Evolutionary conservation across 2,329 filamentous ascomycete species (phyloP).

Genomic region (Ophiocordyceps camponoti-rufipedis): DNA sequence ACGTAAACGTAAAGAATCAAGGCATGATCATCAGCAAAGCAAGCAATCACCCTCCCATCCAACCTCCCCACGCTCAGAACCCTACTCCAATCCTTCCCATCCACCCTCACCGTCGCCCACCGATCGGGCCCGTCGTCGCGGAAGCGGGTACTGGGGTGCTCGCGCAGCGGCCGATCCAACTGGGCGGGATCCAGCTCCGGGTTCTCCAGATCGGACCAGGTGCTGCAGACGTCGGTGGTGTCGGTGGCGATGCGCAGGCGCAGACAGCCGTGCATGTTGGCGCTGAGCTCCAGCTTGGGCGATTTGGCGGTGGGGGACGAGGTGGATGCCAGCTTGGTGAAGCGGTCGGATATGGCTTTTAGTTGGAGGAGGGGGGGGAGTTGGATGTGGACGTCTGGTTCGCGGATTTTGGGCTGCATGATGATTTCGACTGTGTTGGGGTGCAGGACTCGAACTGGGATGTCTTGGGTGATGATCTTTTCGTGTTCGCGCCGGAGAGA

Average conservation of each 20-base stretch:
- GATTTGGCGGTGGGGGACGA: constrained; percentile 20
- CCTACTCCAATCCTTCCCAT: constrained; percentile 84
- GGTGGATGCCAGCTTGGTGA: constrained; percentile 63
- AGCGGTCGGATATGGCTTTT: constrained; percentile 87
- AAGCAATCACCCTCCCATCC: constrained; percentile 83
- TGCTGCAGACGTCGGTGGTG: constrained; percentile 64
- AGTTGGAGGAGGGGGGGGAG: constrained; percentile 75
- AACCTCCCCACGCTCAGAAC: constrained; percentile 85
- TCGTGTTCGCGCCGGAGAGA: constrained; percentile 55
- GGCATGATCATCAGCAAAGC: constrained; percentile 65
- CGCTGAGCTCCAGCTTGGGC: constrained; percentile 67
- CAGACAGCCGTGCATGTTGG: constrained; percentile 86
- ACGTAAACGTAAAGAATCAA: constrained; percentile 73
- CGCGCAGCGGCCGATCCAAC: constrained; percentile 50
- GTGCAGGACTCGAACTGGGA: constrained; percentile 81
- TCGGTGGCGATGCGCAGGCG: constrained; percentile 68
- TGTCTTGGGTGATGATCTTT: constrained; percentile 85
- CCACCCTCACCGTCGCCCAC: constrained; percentile 81
- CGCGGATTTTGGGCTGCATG: constrained; percentile 77
- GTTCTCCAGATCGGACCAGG: constrained; percentile 75
- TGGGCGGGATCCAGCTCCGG: constrained; percentile 69
- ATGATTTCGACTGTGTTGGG: constrained; percentile 76
- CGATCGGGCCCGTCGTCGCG: constrained; percentile 57
- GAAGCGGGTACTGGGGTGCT: constrained; percentile 71
- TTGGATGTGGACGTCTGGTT: constrained; percentile 87